Conservation (phyloP, 2,329 filamentous ascomycete species). For the Nemania diffusa region DNA sequence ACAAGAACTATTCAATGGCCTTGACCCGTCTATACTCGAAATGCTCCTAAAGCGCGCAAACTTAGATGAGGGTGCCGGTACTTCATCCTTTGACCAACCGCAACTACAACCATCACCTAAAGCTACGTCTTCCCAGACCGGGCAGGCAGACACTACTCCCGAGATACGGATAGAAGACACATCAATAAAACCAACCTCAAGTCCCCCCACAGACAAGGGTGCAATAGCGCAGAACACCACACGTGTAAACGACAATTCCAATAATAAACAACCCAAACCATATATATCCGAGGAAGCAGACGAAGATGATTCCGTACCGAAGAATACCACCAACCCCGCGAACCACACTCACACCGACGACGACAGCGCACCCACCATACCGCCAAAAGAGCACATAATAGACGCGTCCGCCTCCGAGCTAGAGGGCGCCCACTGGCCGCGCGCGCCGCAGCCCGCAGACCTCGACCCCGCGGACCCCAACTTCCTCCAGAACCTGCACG, state of each 20-base stretch:
- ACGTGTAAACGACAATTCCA: background rate
- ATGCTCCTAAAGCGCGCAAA: slow-evolving; percentile 80
- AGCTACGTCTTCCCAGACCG: slow-evolving; percentile 20
- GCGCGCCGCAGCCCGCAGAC: slow-evolving; percentile 66
- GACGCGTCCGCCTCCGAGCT: slow-evolving; percentile 14
- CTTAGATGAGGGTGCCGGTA: slow-evolving; percentile 69
- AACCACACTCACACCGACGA: slow-evolving; percentile 41
- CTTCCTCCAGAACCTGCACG: slow-evolving; percentile 85
- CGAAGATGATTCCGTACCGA: background rate
- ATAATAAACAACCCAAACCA: slow-evolving; percentile 31
- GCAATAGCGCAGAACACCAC: background rate
- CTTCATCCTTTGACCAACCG: slow-evolving; percentile 56
- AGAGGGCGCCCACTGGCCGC: slow-evolving; percentile 69
- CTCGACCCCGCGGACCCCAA: slow-evolving; percentile 85
- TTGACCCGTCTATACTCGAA: slow-evolving; percentile 81
- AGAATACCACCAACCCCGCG: slow-evolving; percentile 38
- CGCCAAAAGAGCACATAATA: slow-evolving; percentile 37
- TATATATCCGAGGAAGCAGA: slow-evolving; percentile 31
- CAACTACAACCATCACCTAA: slow-evolving; percentile 32
- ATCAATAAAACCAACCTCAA: slow-evolving; percentile 22
- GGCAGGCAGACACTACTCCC: slow-evolving; percentile 27
- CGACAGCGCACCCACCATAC: slow-evolving; percentile 31
- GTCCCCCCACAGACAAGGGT: background rate
- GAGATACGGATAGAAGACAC: slow-evolving; percentile 44
- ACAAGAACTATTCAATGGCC: slow-evolving; percentile 78